Base-by-base conservation (phyloP, 2,329 filamentous ascomycete genomes). In the Daldinia eschscholtzii region DNA sequence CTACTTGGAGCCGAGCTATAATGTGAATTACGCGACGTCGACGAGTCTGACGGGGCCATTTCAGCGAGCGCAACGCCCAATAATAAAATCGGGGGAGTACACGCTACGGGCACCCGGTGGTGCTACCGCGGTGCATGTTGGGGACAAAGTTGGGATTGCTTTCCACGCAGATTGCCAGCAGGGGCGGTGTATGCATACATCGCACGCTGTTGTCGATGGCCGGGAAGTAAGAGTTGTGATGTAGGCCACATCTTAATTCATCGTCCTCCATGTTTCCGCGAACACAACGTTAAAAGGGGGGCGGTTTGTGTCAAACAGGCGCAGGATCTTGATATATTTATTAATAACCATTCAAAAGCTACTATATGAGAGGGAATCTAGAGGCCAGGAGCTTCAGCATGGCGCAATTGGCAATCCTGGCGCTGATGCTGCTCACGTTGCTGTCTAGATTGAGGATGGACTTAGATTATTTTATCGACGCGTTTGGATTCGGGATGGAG, bases 1-100 rank as follows among this genome's bases (percentile, higher is more conserved):
- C 78, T 91, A 82, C 77, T 83, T 83, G 1, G 82, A 84, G 28
- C 76, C 83, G 2, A 74, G 75, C 41, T 91, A 91, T 77, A 86
- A 89, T 72, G 82, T 89, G n/a, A 84, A 85, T 61, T 91, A 88
- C 73, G 88, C 89, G 1, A 86, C 85, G 6, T 80, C 84, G 7
- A 67, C 72, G 9, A 70, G 68, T 55, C 61, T 84, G 41, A 63
- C 53, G 44, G 83, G 83, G 0, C 81, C 81, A 6, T 84, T 82
- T 53, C 61, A 67, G 44, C 77, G 81, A 44, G 78, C 75, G 15
- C 59, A 62, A 12, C 64, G 63, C 23, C 76, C 78, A 60, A 71
- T 82, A 68, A 74, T 83, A n/a, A 69, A 74, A 70, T 79, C 78
- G 57, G 81, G 79, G 20, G 76, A 81, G n/a, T 78, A 79, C 59